These are phyloP conservation scores for Jamesozyma lodderae DNA, from an alignment of 805 yeast genomes.

Conservation along the genomic window DNA sequence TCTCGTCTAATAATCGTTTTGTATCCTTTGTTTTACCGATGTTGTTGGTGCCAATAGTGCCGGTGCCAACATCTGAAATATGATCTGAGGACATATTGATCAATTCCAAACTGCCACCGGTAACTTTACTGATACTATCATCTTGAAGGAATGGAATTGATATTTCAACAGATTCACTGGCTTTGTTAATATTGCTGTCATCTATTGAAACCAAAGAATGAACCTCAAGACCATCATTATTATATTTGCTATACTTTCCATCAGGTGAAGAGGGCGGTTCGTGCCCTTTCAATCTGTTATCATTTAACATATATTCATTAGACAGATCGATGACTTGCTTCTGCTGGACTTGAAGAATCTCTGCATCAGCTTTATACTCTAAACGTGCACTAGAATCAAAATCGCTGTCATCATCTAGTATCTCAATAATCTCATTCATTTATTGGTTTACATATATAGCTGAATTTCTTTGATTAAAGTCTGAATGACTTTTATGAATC, in stretches of 20 bases:
- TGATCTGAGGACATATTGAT: no score
- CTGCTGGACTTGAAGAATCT: neutral
- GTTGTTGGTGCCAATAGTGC: no score
- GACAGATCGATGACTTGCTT: slow-evolving; percentile 4
- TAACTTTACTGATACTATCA: slow-evolving; percentile 5
- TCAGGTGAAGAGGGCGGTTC: slow-evolving; percentile 2
- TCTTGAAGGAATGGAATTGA: slow-evolving; percentile 19
- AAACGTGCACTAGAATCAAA: neutral
- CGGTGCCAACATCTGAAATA: no score
- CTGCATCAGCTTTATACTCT: neutral
- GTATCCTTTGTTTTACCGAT: no score
- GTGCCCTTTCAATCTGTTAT: neutral
- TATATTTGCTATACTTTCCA: no score
- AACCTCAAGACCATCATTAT: no score
- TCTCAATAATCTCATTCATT: slow-evolving; percentile 6
- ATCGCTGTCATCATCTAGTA: slow-evolving; percentile 2
- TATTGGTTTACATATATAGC: neutral
- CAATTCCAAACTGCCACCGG: neutral
- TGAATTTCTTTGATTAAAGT: no score
- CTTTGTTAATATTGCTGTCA: neutral
- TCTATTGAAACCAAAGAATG: no score
- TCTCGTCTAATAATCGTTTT: slow-evolving; percentile 12
- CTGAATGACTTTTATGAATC: no score
- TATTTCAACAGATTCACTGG: slow-evolving; percentile 15
- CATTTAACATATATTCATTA: neutral